A percentile compares a stretch with the other conserved stretches of the same genome.
phyloP scores from a whole-genome alignment of 495 filamentous ascomycete genomes.

The Xylaria venustula region DNA sequence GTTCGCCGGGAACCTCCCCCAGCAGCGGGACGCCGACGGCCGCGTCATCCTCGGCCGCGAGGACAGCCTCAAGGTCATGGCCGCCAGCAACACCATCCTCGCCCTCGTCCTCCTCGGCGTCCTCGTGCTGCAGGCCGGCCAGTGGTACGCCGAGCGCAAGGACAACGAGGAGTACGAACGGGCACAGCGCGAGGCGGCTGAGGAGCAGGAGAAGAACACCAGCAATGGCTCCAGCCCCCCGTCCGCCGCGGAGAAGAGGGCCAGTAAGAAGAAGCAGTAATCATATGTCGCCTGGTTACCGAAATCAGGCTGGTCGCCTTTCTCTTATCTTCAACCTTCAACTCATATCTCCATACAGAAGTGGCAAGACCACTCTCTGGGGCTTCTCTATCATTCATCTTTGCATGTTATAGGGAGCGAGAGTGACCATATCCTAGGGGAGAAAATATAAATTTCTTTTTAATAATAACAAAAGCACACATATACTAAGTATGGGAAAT shows the following conservation, averaged over 20 bases:
- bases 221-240: conserved; percentile 18
- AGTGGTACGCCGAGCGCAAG: conserved; percentile 98
- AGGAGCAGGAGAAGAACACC: conserved; percentile 43
- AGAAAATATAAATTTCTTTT: too few species aligned
- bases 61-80: conserved; percentile 84
- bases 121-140: conserved; percentile 88
- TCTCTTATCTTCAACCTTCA: background rate
- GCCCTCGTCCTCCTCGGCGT: conserved; percentile 89
- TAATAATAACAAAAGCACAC: too few species aligned
- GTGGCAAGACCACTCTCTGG: too few species aligned
- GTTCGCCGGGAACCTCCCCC: conserved; percentile 27
- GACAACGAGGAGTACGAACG: conserved; percentile 75
- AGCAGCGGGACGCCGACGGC: conserved; percentile 33
- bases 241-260: conserved; percentile 31
- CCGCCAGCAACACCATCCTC: conserved; percentile 94
- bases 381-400: too few species aligned
- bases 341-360: too few species aligned
- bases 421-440: too few species aligned
- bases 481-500: too few species aligned
- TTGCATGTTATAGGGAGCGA: too few species aligned
- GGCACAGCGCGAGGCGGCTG: conserved; percentile 54
- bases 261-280: conserved; percentile 37
- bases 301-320: too few species aligned
- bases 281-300: too few species aligned
- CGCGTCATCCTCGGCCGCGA: conserved; percentile 64